Evolutionary conservation across 2,329 filamentous ascomycete genomes (phyloP).

Genomic region (Corniculantispora saksenae): DNA sequence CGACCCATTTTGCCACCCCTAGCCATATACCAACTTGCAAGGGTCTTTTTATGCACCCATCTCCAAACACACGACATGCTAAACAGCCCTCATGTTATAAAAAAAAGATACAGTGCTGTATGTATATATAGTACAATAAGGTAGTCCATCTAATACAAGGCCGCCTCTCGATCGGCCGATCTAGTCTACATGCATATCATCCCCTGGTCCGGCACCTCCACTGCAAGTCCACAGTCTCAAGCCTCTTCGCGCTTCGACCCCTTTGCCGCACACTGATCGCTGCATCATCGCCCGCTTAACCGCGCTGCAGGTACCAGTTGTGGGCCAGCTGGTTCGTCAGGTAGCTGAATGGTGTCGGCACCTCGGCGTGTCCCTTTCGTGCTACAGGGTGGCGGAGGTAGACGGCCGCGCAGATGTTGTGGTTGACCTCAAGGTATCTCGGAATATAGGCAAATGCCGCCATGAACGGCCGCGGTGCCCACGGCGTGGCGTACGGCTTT

Average conservation of each 20-base stretch:
- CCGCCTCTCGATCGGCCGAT: background rate
- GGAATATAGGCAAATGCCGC: constrained; percentile 92
- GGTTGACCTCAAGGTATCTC: constrained; percentile 94
- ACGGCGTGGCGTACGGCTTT: constrained; percentile 90
- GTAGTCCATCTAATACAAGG: constrained; percentile 13
- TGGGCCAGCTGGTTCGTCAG: constrained; percentile 78
- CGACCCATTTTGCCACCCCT: no score
- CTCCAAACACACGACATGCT: background rate
- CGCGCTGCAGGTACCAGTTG: constrained; percentile 88
- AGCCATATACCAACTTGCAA: no score
- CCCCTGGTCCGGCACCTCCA: background rate
- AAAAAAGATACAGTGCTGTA: constrained; percentile 6
- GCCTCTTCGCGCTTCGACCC: background rate
- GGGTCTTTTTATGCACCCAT: no score
- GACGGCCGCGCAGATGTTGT: constrained; percentile 92
- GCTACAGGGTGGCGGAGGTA: constrained; percentile 94
- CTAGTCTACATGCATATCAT: constrained; percentile 18
- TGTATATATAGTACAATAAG: constrained; percentile 17
- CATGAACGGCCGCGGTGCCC: constrained; percentile 86
- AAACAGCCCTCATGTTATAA: background rate
- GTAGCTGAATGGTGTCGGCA: constrained; percentile 77
- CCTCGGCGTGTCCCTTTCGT: constrained; percentile 74
- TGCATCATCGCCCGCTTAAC: constrained; percentile 53
- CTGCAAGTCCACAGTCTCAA: background rate
- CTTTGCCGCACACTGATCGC: background rate